A percentile compares a stretch with the other conserved stretches of the same genome.
Conservation (phyloP, 2,329 filamentous ascomycete species). For the Sphaerostilbella broomeana region DNA sequence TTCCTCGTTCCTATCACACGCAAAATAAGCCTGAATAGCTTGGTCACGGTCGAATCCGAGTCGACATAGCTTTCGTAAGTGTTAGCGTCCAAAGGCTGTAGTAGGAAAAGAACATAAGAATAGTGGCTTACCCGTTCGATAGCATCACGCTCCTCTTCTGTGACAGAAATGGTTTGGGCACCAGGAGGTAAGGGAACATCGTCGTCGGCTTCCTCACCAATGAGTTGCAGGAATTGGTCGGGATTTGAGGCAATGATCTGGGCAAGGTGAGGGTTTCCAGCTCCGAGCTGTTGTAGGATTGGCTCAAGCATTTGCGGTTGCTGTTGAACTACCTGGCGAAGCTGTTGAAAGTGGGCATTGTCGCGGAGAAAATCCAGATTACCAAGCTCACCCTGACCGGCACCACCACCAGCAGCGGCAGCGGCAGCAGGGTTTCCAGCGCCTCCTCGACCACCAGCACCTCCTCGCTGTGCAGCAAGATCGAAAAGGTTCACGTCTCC, state of each 20-base stretch:
- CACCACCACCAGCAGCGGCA: constrained; percentile 45
- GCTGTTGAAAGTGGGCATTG: constrained; percentile 96
- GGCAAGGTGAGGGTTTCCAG: constrained; percentile 90
- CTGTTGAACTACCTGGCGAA: constrained; percentile 94
- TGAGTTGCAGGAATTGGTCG: constrained; percentile 83
- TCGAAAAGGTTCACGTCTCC: constrained; percentile 85
- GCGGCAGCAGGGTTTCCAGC: no score
- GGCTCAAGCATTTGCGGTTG: constrained; percentile 98
- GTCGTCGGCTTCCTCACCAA: constrained; percentile 81
- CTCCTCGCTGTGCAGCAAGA: constrained; percentile 69
- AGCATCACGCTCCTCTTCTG: constrained; percentile 91
- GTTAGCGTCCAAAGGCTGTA: constrained; percentile 3
- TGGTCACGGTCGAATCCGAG: constrained; percentile 89
- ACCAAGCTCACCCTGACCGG: constrained; percentile 51
- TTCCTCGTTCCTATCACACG: constrained; percentile 99
- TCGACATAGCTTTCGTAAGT: constrained; percentile 62
- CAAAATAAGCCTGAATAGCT: constrained; percentile 97
- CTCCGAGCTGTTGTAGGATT: constrained; percentile 90
- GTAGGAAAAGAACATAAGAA: not conserved
- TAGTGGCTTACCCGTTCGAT: constrained; percentile 71
- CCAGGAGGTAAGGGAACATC: constrained; percentile 82
- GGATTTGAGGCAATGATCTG: constrained; percentile 87
- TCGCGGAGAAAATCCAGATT: constrained; percentile 91
- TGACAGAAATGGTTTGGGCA: constrained; percentile 82
- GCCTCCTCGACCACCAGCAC: constrained; percentile 36